Conservation (phyloP, 2,329 filamentous ascomycete genomes). For the Podosphaera fusca region DNA sequence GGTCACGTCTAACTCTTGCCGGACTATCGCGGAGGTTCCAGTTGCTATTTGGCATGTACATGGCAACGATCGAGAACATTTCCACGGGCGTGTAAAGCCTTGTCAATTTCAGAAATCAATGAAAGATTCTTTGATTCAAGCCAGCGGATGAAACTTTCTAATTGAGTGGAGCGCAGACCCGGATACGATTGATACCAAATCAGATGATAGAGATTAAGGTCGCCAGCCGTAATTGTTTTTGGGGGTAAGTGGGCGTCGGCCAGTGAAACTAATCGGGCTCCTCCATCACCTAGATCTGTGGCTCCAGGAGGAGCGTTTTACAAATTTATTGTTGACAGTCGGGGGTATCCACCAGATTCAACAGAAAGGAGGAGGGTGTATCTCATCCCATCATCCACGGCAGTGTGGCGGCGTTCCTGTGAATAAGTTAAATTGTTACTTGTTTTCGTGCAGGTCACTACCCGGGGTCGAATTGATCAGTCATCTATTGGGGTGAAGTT, state of each 20-base stretch:
- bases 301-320: neutral
- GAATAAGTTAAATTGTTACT: neutral
- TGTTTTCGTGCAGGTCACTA: neutral
- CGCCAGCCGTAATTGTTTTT: neutral
- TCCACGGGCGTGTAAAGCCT: neutral
- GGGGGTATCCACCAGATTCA: no score
- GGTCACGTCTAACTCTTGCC: neutral
- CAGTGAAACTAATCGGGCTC: neutral
- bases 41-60: neutral
- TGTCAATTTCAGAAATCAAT: constrained; percentile 1
- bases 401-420: neutral
- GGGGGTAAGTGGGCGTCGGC: neutral
- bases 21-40: neutral
- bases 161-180: neutral
- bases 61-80: neutral
- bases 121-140: neutral
- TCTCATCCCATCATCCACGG: neutral
- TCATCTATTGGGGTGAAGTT: neutral
- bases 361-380: neutral
- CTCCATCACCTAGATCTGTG: neutral
- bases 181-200: neutral
- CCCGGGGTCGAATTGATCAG: neutral
- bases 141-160: neutral
- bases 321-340: neutral
- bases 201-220: neutral